Evolutionary conservation across 192 early-diverging fungal genomes (phyloP), one percentile per base, ranked within the genome.

Genomic region (Coemansia sp.): DNA sequence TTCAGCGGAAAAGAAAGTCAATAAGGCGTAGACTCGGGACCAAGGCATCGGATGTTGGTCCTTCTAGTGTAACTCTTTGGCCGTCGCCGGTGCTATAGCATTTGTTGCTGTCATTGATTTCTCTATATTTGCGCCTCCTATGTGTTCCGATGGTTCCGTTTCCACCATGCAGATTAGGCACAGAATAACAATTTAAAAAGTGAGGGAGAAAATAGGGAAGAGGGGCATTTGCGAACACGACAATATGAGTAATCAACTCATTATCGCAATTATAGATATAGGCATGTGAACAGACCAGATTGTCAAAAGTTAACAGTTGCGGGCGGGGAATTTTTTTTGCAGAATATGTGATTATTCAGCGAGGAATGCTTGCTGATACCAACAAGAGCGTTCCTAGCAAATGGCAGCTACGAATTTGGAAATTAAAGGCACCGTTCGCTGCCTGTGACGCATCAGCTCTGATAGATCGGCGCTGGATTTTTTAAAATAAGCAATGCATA

Each of bases 391-490:
- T 42, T 16, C 16, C 3, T 5, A 5, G 13, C 16, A 42, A 1
- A 42, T 42, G 13, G 39, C 39, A 42, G 39, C 16, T 42, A 32
- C 3, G 39, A 16, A 42, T 13, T 4, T 42, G 39, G 8, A 5
- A 42, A 18, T 18, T 18, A 42, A 42, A 42, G 39, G 14, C 8
- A 51, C 13, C 22, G 10, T 51, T 51, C 22, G 8, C 25, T 23
- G 49, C 49, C 25, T 23, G 49, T 51, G 49, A 51, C 22, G 49
- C 49, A 51, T 51, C 49, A 51, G 49, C 8, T 51, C 23, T 6
- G 25, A 51, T 25, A 51, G 25, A 51, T 42, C 39, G 39, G 39
- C 39, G 13, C 13, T 42, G 14, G 16, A 42, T 16, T 13, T 42
- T 42, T 42, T 18, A 42, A 42, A 16, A n/a, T n/a, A 5, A 18